Base-by-base conservation (phyloP, 2,329 filamentous ascomycete species). In the Ceratocystis cubensis region DNA sequence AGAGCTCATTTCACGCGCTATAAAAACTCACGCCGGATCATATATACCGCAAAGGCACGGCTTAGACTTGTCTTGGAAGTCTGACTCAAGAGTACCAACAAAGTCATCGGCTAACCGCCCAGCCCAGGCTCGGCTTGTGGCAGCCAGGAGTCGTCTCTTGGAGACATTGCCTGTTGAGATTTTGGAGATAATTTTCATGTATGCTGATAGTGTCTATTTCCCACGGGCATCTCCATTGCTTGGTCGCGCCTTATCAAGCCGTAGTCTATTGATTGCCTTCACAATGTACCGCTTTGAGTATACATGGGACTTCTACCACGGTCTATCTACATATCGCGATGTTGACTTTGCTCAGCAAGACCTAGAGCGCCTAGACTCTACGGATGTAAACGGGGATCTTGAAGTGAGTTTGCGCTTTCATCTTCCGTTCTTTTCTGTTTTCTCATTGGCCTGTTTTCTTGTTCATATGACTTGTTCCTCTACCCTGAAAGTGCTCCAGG, bases 181-280 rank as follows among this genome's bases (percentile, higher is more conserved):
- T 28, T 75, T 84, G 13, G 80, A 84, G 71, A 75, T 69, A 41
- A 82, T 85, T 61, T 78, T 83, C 65, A 72, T 81, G 69, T 73
- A 79, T 64, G 82, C 81, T 62, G 71, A 73, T 68, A 83, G 82
- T 69, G 69, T 80, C 61, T 75, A 78, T 63, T 74, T 85, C 0
- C 76, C 81, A 0, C 75, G 74, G 4, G 75, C 77, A 62, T 79
- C 76, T 64, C 77, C 72, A 10, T 72, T 75, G 41, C 73, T 85
- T 37, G 79, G 80, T 28, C 71, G 73, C 30, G 75, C 78, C 57
- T 76, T 85, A 15, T 83, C 81, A 7, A 57, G 61, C 30, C 57
- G 56, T 7, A 48, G 61, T n/a, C 45, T 63, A 7, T 33, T 65
- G 6, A 63, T 63, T 28, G 13, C 50, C 63, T 71, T 78, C 41